These are phyloP conservation scores for Prunus campanulata DNA, from an alignment of 306 rosid species.

Conservation along the genomic window DNA sequence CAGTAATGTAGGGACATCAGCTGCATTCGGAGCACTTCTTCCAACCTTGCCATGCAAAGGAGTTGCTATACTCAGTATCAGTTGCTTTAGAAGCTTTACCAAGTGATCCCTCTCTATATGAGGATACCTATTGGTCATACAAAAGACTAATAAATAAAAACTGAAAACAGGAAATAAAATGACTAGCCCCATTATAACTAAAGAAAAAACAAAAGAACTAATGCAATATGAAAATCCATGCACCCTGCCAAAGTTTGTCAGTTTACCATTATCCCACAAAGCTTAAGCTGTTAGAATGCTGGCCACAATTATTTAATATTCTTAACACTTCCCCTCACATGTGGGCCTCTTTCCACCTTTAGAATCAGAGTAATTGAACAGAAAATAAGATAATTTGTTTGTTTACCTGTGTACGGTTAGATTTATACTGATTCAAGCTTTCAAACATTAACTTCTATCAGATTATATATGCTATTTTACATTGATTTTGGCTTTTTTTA, in stretches of 20 bases:
- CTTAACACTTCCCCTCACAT: neutral
- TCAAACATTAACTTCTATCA: too few species aligned
- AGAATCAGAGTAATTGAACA: too few species aligned
- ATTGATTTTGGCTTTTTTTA: too few species aligned
- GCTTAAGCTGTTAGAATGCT: neutral
- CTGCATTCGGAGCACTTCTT: slow-evolving; percentile 66
- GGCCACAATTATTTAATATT: neutral
- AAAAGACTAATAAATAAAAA: slow-evolving; percentile 15
- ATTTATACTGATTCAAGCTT: too few species aligned
- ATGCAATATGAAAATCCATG: neutral
- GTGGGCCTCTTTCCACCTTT: too few species aligned
- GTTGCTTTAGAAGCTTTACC: slow-evolving; percentile 80
- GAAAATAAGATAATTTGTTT: too few species aligned
- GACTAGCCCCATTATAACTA: neutral
- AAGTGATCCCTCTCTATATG: slow-evolving; percentile 79
- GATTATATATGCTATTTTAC: too few species aligned
- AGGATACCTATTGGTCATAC: slow-evolving; percentile 60
- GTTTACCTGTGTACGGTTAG: too few species aligned
- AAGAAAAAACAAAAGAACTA: neutral
- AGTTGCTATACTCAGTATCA: slow-evolving; percentile 49
- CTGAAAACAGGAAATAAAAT: neutral
- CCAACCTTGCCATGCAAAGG: slow-evolving; percentile 49
- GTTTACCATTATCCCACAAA: neutral
- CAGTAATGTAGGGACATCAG: slow-evolving; percentile 86
- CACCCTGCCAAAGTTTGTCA: neutral